Evolutionary conservation across 2,329 filamentous ascomycete species (phyloP).

Genomic region (Ceratocystis ficicola): DNA sequence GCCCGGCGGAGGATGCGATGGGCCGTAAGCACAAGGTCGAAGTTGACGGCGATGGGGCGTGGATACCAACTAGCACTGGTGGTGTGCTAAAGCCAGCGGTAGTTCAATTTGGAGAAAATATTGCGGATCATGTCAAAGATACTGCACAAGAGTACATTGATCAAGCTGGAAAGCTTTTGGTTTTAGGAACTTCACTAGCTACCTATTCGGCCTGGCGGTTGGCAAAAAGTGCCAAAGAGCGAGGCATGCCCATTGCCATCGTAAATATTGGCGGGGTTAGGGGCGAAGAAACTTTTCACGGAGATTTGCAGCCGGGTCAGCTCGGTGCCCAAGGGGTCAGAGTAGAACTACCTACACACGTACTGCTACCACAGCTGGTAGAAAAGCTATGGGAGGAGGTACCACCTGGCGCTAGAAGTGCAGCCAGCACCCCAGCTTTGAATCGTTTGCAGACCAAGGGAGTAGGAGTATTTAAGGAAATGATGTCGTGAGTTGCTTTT

Average conservation of each 20-base stretch:
- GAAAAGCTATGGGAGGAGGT: slow-evolving; percentile 32
- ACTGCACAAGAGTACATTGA: slow-evolving; percentile 73
- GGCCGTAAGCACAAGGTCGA: slow-evolving; percentile 39
- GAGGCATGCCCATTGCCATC: slow-evolving; percentile 73
- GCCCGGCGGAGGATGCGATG: slow-evolving; percentile 26
- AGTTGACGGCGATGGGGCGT: slow-evolving; percentile 62
- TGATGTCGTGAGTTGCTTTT: slow-evolving; percentile 40
- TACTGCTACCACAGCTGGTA: slow-evolving; percentile 45
- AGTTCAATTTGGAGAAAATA: slow-evolving; percentile 92
- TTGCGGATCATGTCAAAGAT: slow-evolving; percentile 54
- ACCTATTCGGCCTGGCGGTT: slow-evolving; percentile 93
- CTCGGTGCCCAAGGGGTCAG: slow-evolving; percentile 42
- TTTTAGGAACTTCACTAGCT: slow-evolving; percentile 80
- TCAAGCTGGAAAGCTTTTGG: slow-evolving; percentile 57
- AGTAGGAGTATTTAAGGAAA: slow-evolving; percentile 43
- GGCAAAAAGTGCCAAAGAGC: slow-evolving; percentile 68
- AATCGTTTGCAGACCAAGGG: slow-evolving; percentile 24
- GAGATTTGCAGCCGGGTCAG: slow-evolving; percentile 41
- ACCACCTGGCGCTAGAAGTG: background rate
- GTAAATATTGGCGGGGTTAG: slow-evolving; percentile 78
- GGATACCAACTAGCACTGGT: slow-evolving; percentile 50
- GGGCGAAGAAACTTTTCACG: slow-evolving; percentile 63
- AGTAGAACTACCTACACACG: slow-evolving; percentile 46
- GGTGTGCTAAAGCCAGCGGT: slow-evolving; percentile 88
- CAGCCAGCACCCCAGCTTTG: background rate